Evolutionary conservation across 768 basidiomycete genomes (phyloP).

Genomic region (Suillus occidentalis): DNA sequence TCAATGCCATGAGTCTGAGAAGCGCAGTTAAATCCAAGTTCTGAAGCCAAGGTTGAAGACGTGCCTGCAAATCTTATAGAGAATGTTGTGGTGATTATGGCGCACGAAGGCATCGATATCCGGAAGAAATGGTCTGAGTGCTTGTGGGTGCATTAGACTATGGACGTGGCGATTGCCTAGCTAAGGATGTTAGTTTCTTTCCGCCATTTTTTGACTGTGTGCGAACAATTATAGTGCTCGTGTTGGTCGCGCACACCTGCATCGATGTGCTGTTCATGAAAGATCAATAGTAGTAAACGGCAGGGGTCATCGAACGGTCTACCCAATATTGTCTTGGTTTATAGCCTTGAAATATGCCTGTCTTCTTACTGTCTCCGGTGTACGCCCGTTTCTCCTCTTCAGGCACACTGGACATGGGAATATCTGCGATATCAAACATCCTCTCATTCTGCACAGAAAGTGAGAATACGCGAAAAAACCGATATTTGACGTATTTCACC

Average conservation of each 20-base stretch:
- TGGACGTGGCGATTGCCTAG: conserved; percentile 51
- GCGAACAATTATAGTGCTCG: conserved; percentile 60
- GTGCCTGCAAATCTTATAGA: conserved; percentile 49
- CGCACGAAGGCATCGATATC: conserved; percentile 52
- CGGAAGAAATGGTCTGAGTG: conserved; percentile 49
- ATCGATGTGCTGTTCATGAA: conserved; percentile 50
- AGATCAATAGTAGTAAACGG: not conserved
- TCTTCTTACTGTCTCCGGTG: conserved; percentile 40
- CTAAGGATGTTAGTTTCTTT: not conserved
- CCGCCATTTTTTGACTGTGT: not conserved
- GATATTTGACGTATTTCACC: conserved; percentile 14
- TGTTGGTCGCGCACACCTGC: conserved; percentile 62
- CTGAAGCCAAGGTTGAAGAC: not conserved
- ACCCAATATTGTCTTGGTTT: conserved; percentile 54
- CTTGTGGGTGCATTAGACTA: conserved; percentile 48
- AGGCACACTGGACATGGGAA: conserved; percentile 42
- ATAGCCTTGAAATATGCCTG: conserved; percentile 52
- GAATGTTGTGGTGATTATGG: conserved; percentile 51
- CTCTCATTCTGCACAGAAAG: conserved; percentile 36
- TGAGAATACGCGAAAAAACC: not conserved
- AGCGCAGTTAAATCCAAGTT: not conserved
- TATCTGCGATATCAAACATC: conserved; percentile 50
- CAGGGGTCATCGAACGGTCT: not conserved
- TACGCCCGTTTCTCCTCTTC: conserved; percentile 45
- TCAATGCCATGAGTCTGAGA: conserved; percentile 47